phyloP scores from a whole-genome alignment of 1,139 yeast genomes.

The Lodderomyces jiufengensis region DNA sequence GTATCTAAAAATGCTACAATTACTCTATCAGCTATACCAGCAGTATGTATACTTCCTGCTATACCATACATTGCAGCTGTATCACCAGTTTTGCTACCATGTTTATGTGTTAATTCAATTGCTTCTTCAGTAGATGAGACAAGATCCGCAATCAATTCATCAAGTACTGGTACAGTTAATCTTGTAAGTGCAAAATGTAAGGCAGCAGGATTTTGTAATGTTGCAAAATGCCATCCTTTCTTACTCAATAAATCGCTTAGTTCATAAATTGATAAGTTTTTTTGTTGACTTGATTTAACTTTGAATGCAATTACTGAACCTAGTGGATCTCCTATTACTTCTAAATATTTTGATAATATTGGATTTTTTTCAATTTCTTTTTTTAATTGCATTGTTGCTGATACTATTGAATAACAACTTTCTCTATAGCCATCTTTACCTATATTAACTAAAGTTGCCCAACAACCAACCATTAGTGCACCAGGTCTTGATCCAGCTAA shows the following conservation, averaged over 20 bases:
- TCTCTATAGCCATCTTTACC: constrained; percentile 78
- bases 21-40: constrained; percentile 78
- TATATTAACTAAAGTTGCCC: constrained; percentile 83
- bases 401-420: constrained; percentile 64
- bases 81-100: constrained; percentile 39
- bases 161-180: constrained; percentile 61
- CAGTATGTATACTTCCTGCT: constrained; percentile 83
- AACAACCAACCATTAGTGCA: constrained; percentile 93
- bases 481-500: constrained; percentile 97
- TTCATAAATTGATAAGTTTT: constrained; percentile 61
- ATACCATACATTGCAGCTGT: constrained; percentile 93
- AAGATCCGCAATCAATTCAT: constrained; percentile 58
- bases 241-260: constrained; percentile 64
- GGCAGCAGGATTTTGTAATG: constrained; percentile 88
- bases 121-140: constrained; percentile 45
- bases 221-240: constrained; percentile 86
- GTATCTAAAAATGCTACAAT: constrained; percentile 80
- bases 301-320: constrained; percentile 79
- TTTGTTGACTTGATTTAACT: constrained; percentile 28
- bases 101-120: constrained; percentile 26
- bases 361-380: constrained; percentile 39
- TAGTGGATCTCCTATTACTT: constrained; percentile 79
- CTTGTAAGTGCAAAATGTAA: constrained; percentile 84
- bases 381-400: constrained; percentile 59
- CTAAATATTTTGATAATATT: constrained; percentile 39